Evolutionary conservation across 148 eudicot genomes (phyloP), one percentile per base, ranked within the genome.

Genomic region (Limonium bicolor): DNA sequence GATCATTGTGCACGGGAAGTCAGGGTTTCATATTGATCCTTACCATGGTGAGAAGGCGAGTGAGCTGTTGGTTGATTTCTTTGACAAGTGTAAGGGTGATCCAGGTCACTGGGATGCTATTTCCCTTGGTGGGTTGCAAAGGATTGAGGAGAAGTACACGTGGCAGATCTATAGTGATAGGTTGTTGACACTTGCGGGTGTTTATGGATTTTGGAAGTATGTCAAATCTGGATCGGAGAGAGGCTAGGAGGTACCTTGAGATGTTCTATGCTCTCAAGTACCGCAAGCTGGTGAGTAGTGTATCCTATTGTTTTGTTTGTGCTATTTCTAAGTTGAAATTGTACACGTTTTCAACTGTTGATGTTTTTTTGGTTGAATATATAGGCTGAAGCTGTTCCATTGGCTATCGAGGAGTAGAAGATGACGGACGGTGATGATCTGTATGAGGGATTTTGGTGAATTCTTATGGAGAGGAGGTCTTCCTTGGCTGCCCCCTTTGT

Each of bases 131-230:
- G 99, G 95, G 50, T 51, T 90, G 48, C 47, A 84, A 53, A 68
- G 99, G 17, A 90, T 90, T 27, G 66, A 68, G 51, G 99, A 85
- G 67, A 84, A 90, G 99, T 90, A 75, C 53, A 90, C 99, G 20
- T 90, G 99, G 99, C 74, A 90, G 69, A 90, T 90, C 9, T 90
- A 90, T 59, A 84, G 95, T 0, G 80, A 78, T 47, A 73, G 94
- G 72, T 65, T 90, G 32, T 60, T 90, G 63, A 90, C 95, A 3
- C 61, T 90, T 36, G 80, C 99, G 17, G 99, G 95, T 9, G 99
- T 90, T 23, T 90, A 90, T 26, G 99, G 99, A 7, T 90, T 90
- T 64, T 90, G 99, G 99, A 90, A 90, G 56, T 66, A 90, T 9
- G 16, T 80, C 95, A 6, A 90, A 85, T 59, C 88, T 84, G 12